phyloP scores from a whole-genome alignment of 2,329 filamentous ascomycete genomes.

The Conoideocrella luteorostrata region DNA sequence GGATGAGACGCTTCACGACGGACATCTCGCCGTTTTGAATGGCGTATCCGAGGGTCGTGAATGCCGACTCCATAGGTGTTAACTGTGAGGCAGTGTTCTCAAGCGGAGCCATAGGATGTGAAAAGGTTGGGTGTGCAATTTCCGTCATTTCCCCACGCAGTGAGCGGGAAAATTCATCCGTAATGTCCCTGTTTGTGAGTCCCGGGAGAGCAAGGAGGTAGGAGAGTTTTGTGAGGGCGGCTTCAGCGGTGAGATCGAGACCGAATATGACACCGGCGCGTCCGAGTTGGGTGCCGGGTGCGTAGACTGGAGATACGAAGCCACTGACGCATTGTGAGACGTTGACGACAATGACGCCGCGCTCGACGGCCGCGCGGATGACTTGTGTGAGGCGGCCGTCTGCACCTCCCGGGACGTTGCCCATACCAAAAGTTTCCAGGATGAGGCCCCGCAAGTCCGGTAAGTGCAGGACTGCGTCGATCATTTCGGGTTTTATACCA shows the following conservation, averaged over 20 bases:
- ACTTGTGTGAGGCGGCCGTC: slow-evolving; percentile 75
- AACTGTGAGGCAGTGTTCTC: slow-evolving; percentile 37
- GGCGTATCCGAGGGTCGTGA: slow-evolving; percentile 73
- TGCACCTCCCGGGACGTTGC: slow-evolving; percentile 78
- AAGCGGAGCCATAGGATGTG: slow-evolving; percentile 58
- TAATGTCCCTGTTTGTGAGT: slow-evolving; percentile 59
- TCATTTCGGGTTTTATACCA: slow-evolving; percentile 88
- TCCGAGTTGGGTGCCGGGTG: slow-evolving; percentile 69
- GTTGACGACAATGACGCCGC: slow-evolving; percentile 82
- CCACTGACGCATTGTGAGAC: slow-evolving; percentile 82
- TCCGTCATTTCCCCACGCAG: slow-evolving; percentile 84
- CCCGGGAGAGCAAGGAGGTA: slow-evolving; percentile 69
- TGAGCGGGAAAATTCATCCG: slow-evolving; percentile 63
- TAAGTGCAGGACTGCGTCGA: slow-evolving; percentile 73
- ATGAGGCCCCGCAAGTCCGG: slow-evolving; percentile 76
- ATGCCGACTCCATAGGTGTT: slow-evolving; percentile 52
- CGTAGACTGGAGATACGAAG: slow-evolving; percentile 72
- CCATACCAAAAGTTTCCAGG: slow-evolving; percentile 88
- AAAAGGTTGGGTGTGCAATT: slow-evolving; percentile 64
- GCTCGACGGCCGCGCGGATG: slow-evolving; percentile 67
- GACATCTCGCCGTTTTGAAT: slow-evolving; percentile 65
- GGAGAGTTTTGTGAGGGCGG: slow-evolving; percentile 82
- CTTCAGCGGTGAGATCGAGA: slow-evolving; percentile 83
- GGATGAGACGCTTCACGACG: slow-evolving; percentile 60
- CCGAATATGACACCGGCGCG: slow-evolving; percentile 84